Percentiles rank a stretch among this genome's conserved stretches.
Evolutionary conservation across 2,329 filamentous ascomycete species (phyloP).

Genomic region (Colletotrichum sp.): DNA sequence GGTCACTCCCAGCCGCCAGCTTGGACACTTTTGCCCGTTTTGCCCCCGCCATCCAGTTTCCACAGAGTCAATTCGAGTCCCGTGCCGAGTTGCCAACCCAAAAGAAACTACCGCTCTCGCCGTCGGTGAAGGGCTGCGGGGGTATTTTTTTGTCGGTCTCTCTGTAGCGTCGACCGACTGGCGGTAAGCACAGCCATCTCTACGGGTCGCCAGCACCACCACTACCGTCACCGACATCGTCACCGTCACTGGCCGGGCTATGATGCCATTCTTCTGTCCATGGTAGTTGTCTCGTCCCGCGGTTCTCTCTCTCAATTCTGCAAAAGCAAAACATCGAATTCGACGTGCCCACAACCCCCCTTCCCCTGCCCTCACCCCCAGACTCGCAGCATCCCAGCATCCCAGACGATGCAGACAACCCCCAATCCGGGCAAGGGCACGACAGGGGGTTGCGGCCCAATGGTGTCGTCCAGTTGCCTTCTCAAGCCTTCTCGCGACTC

Average conservation of each 20-base stretch:
- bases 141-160: not conserved
- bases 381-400: not conserved
- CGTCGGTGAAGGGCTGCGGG: not conserved
- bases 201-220: not conserved
- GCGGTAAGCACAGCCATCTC: constrained; percentile 5
- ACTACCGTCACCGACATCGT: not conserved
- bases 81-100: constrained; percentile 5
- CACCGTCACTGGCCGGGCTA: not conserved
- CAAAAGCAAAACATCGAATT: not conserved
- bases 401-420: constrained; percentile 16
- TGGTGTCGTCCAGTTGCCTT: constrained; percentile 26
- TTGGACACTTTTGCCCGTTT: not conserved
- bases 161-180: not conserved
- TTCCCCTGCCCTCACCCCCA: not conserved
- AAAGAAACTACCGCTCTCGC: constrained; percentile 1
- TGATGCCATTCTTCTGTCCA: not conserved
- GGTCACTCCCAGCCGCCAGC: constrained; percentile 6
- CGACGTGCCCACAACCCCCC: not conserved
- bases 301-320: not conserved
- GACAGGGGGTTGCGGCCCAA: constrained; percentile 39
- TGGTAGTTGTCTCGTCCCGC: not conserved
- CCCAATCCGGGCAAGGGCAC: constrained; percentile 14
- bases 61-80: not conserved
- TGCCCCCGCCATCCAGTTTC: not conserved
- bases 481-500: constrained; percentile 17